Percentiles rank a stretch among this genome's conserved stretches.
Evolutionary conservation across 345 rosid species (phyloP).

Genomic region (Euphorbia lathyris): DNA sequence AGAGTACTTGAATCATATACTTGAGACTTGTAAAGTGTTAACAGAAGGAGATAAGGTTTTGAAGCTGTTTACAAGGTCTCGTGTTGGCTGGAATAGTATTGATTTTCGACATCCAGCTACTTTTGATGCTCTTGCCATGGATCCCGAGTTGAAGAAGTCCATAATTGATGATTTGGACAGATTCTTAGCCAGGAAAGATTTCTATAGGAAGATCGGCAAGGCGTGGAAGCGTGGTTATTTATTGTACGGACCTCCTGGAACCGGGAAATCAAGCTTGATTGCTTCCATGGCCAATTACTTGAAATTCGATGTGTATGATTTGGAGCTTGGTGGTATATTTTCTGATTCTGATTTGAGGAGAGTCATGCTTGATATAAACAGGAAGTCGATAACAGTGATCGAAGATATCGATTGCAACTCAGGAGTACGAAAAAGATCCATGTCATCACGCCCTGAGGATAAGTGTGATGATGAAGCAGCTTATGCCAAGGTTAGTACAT

Average conservation of each 20-base stretch:
- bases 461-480: background rate
- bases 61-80: background rate
- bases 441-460: background rate
- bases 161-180: conserved; percentile 8
- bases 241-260: conserved; percentile 9
- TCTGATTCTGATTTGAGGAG: conserved; percentile 2
- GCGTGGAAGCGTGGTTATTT: conserved; percentile 23
- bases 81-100: background rate
- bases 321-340: conserved; percentile 1
- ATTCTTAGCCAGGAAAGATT: background rate
- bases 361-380: background rate
- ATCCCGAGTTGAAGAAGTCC: background rate
- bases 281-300: conserved; percentile 5
- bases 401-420: conserved; percentile 2
- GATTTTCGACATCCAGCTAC: conserved; percentile 7
- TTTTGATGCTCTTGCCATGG: conserved; percentile 11
- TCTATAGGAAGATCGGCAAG: conserved; percentile 4
- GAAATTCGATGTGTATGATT: conserved; percentile 6
- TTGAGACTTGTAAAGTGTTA: background rate
- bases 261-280: conserved; percentile 10
- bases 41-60: background rate
- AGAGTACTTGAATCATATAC: background rate
- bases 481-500: background rate
- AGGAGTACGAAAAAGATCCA: background rate
- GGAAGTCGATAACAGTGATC: background rate